Evolutionary conservation across 1,284 basidiomycete species (phyloP), one percentile per base, ranked within the genome.

Genomic region (Naganishia sp.): DNA sequence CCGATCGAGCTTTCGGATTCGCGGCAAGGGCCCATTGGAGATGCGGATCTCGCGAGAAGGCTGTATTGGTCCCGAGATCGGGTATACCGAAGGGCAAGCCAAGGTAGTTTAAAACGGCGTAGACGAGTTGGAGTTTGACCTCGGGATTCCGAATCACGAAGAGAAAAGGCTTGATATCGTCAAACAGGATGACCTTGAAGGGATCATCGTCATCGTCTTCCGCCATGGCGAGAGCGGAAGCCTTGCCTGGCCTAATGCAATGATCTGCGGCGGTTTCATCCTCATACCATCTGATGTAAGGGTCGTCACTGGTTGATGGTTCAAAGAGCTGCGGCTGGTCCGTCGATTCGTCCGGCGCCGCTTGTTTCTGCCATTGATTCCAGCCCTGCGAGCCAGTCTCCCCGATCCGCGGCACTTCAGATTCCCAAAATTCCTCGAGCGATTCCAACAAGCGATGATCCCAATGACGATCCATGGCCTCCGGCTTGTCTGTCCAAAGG

Each of bases 141-240:
- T 79, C 79, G 3, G 77, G 71, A 3, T 84, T 82, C 11, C 80
- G 80, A 39, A 94, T 73, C 39, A 84, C 74, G 63, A 91, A 80
- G 23, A 97, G 82, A 54, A 93, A 82, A 2, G 86, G 78, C 13
- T 84, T 84, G 66, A 96, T 84, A 74, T 97, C 94, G 52, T 85
- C 82, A 76, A 94, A 92, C 17, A 97, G 80, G 25, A 95, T 83
- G 2, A 85, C 85, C 1, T 87, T 82, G 76, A 89, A 94, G 0
- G 92, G 92, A 76, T 94, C 92, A 32, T 83, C 81, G 32, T 86
- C 84, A 13, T 83, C 82, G 6, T 81, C 82, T 6, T 84, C 83
- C 55, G 77, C 72, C 7, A 75, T 68, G 66, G 88, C 84, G 4
- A 81, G 81, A 0, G 87, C 85, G 35, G 88, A 86, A 4, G 83